Percentiles rank a stretch among this genome's conserved stretches.
Evolutionary conservation across 2,329 filamentous ascomycete genomes (phyloP).

Genomic region (Gliomastix tumulicola): DNA sequence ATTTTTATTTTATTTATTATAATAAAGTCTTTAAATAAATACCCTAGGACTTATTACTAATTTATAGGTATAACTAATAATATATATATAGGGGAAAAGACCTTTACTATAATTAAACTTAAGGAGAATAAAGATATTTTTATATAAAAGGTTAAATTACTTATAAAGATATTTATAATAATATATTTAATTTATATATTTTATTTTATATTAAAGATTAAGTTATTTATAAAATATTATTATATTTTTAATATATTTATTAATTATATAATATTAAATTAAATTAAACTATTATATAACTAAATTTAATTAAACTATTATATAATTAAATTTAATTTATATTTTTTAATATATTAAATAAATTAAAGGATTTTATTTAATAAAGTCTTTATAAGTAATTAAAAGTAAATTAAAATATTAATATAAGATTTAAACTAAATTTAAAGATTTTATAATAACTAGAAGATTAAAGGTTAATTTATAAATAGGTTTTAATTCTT

Average conservation of each 20-base stretch:
- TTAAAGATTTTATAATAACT: slow-evolving; percentile 2
- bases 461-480: too few species aligned
- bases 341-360: neutral
- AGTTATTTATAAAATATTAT: slow-evolving; percentile 4
- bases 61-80: too few species aligned
- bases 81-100: too few species aligned
- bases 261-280: slow-evolving; percentile 3
- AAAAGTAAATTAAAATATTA: too few species aligned
- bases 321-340: slow-evolving; percentile 2
- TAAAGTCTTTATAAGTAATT: slow-evolving; percentile 2
- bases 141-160: too few species aligned
- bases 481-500: slow-evolving; percentile 4
- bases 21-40: too few species aligned
- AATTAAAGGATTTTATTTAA: slow-evolving; percentile 2
- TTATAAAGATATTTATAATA: slow-evolving; percentile 3
- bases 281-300: too few species aligned
- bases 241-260: slow-evolving; percentile 1
- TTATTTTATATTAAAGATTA: slow-evolving; percentile 3
- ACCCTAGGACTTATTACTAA: too few species aligned
- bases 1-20: too few species aligned
- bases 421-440: too few species aligned
- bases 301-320: slow-evolving; percentile 3
- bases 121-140: too few species aligned
- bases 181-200: slow-evolving; percentile 4
- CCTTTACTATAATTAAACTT: too few species aligned